Percentiles rank a stretch among this genome's conserved stretches.
Conservation (phyloP, 1,139 yeast species). For the Yamadazyma siamensis region DNA sequence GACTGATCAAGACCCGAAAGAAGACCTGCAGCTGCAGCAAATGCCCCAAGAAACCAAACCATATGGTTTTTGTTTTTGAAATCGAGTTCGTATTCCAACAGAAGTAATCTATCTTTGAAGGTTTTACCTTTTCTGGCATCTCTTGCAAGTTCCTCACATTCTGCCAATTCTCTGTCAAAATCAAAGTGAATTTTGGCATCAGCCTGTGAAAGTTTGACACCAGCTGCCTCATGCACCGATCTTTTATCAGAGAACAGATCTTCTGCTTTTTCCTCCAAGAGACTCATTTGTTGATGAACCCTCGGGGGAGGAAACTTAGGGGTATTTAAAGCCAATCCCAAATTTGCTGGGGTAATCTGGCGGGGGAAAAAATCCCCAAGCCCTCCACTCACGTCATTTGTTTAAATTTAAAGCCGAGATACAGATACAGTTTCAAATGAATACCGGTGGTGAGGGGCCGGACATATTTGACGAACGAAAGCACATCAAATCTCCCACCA, state of each 20-base stretch:
- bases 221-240: not conserved
- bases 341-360: too few species aligned
- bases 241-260: conserved; percentile 1
- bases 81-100: conserved; percentile 22
- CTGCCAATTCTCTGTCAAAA: conserved; percentile 24
- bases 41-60: conserved; percentile 45
- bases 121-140: conserved; percentile 17
- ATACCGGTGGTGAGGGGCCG: too few species aligned
- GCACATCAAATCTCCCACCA: too few species aligned
- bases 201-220: conserved; percentile 1
- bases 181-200: conserved; percentile 12
- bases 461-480: too few species aligned
- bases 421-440: too few species aligned
- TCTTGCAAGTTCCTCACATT: conserved; percentile 20
- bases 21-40: conserved; percentile 58
- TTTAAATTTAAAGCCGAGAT: too few species aligned
- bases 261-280: conserved; percentile 1
- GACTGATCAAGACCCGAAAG: conserved; percentile 59
- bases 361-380: too few species aligned
- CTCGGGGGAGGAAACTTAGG: conserved; percentile 1
- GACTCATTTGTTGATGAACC: conserved; percentile 1
- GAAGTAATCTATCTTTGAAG: conserved; percentile 19
- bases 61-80: conserved; percentile 44
- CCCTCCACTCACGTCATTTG: too few species aligned
- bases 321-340: not conserved